Percentiles rank a stretch among this genome's conserved stretches.
phyloP scores from a whole-genome alignment of 2,329 filamentous ascomycete species.

The Botrytis paeoniae region DNA sequence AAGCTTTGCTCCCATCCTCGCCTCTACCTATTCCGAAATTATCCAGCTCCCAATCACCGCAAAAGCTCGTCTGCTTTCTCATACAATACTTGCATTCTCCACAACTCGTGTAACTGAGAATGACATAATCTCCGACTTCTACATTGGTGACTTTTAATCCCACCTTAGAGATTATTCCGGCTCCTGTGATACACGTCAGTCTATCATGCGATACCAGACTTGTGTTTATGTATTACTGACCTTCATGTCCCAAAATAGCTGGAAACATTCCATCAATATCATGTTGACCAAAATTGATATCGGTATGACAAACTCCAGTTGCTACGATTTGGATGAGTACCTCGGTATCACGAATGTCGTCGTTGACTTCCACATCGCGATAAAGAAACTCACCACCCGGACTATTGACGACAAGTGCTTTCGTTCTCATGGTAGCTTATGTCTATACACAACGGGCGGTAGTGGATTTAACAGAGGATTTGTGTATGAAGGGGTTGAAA shows the following conservation, averaged over 20 bases:
- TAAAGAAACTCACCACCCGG: constrained; percentile 14
- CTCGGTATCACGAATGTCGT: constrained; percentile 32
- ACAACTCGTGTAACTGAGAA: constrained; percentile 40
- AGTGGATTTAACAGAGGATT: neutral
- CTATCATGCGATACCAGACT: neutral
- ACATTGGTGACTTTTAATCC: constrained; percentile 23
- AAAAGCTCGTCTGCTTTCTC: constrained; percentile 34
- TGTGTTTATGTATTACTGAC: constrained; percentile 17
- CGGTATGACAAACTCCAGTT: constrained; percentile 38
- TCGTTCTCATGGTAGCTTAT: neutral
- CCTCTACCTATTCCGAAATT: constrained; percentile 32
- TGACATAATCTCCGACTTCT: constrained; percentile 32
- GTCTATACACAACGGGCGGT: neutral
- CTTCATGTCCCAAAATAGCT: constrained; percentile 37
- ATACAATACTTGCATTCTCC: constrained; percentile 37
- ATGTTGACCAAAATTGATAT: constrained; percentile 27
- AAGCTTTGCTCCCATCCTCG: constrained; percentile 26
- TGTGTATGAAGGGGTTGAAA: neutral
- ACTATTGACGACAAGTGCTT: constrained; percentile 11
- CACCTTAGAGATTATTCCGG: constrained; percentile 25
- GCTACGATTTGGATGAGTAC: constrained; percentile 40
- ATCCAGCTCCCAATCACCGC: constrained; percentile 27
- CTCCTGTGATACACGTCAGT: constrained; percentile 20
- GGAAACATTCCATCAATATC: constrained; percentile 30
- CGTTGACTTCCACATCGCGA: constrained; percentile 21